Base-by-base conservation (phyloP, 1,284 basidiomycete species). In the Afroboletus lepidellus region DNA sequence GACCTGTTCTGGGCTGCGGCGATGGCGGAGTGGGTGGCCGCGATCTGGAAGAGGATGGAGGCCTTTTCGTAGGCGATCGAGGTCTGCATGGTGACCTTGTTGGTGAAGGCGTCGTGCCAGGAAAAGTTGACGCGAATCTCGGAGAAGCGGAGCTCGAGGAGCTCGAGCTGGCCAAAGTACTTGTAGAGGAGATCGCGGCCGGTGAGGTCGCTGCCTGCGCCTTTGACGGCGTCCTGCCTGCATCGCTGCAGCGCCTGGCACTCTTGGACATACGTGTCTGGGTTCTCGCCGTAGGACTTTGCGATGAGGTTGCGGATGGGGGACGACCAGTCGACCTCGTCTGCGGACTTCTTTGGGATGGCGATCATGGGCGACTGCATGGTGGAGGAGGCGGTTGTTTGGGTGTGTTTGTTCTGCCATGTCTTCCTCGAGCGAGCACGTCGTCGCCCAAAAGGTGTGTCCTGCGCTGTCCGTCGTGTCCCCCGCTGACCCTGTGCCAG, bases 11-110 rank as follows among this genome's bases (percentile, higher is more conserved):
- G 90, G 0, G 86, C 78, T 0, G 91, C 74, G 2, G 94, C 94
- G 57, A 98, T 88, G 44, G 92, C 81, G 3, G 95, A 94, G 59
- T 99, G 92, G 0, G 94, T 96, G 1, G 90, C 83, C 3, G 95
- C 93, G 61, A 98, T 95, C 70, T 97, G 95, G 77, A 98, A 98
- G 66, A 99, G 90, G 61, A 98, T 85, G 47, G 92, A 97, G 0
- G 97, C 97, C 74, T 99, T 99, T 72, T 99, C 97, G 72, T 90
- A 99, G 0, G 97, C 97, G 54, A 99, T 87, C 21, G 94, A 96
- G 0, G 93, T 94, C 69, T 99, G 97, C 0, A 90, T 94, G 55
- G 92, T 97, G 53, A 88, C 78, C 71, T 98, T 97, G 74, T 78
- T 79, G 38, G 94, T 98, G 74, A 99, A 99, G 7, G 96, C 95